Base-by-base conservation (phyloP, 768 basidiomycete genomes). In the Pleurotus pulmonarius region DNA sequence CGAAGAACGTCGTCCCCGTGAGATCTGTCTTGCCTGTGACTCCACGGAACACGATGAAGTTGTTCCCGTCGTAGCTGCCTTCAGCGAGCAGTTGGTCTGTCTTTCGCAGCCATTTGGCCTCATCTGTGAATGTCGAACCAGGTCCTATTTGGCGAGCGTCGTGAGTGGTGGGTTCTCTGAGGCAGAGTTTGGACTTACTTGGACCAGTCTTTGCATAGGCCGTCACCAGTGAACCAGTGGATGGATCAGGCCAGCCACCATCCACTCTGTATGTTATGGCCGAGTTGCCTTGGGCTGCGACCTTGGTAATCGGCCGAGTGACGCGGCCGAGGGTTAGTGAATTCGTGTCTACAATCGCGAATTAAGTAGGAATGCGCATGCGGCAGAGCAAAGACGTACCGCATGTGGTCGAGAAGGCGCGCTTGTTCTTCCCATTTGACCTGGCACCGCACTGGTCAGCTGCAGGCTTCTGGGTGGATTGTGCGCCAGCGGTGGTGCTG, bases 141-240 rank as follows among this genome's bases (percentile, higher is more conserved):
- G 48, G 48, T 16, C 48, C 48, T 49, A 24, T 44, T n/a, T 24
- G 26, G 25, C 13, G 15, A 5, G 11, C 13, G 12, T 0, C 5
- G 7, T 24, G 5, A 49, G n/a, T 5, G 18, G 15, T 25, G 34
- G 48, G 11, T 26, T 34, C n/a, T 4, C 16, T 20, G 20, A 11
- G 9, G 25, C 4, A 11, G 46, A 47, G 46, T 8, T 25, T 2
- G 16, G 34, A 37, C 16, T 34, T 13, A 49, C 48, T 9, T 49
- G 48, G 48, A 13, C 48, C 48, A 26, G 48, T 49, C 48, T 49
- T 49, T 12, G 48, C 48, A 37, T 49, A 49, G 11, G 48, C 48
- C 3, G 46, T 48, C 5, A 48, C 46, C 2, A 24, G 12, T n/a
- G 22, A 24, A 3, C 24, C 46, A 6, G 46, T 48, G 46, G 18